Evolutionary conservation across 768 basidiomycete species (phyloP).

Genomic region (Termitomyces eurrhizus): DNA sequence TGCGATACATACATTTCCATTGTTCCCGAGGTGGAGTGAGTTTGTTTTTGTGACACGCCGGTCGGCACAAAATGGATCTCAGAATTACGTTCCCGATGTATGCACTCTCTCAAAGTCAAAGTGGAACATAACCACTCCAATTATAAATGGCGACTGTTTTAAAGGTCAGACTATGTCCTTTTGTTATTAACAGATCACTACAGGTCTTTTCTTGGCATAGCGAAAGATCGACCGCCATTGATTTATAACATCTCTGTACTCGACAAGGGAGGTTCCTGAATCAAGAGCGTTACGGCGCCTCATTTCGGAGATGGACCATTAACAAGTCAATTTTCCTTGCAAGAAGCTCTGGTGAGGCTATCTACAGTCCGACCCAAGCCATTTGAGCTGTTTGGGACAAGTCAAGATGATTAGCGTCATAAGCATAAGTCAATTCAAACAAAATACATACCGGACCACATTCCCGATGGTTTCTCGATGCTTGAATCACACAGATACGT

Average conservation of each 20-base stretch:
- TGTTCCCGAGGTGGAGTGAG: neutral
- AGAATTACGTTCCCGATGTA: neutral
- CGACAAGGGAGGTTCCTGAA: neutral
- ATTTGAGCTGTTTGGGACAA: neutral
- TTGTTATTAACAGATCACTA: neutral
- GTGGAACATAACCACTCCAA: neutral
- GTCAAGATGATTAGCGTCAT: neutral
- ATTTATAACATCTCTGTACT: too few species aligned
- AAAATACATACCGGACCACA: constrained; percentile 1
- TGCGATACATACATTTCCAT: neutral
- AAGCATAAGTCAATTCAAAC: neutral
- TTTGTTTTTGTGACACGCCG: neutral
- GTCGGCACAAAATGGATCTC: too few species aligned
- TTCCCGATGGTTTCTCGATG: neutral
- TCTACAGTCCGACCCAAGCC: neutral
- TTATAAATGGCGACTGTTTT: neutral
- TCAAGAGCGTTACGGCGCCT: neutral
- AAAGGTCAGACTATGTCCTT: neutral
- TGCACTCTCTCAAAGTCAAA: neutral
- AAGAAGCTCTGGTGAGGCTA: neutral
- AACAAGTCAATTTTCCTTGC: neutral
- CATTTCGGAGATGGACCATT: neutral
- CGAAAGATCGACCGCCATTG: neutral
- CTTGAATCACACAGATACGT: constrained; percentile 3
- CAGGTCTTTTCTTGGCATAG: neutral